Evolutionary conservation across 2,329 filamentous ascomycete genomes (phyloP).

Genomic region (Ophiostoma tasmaniense): DNA sequence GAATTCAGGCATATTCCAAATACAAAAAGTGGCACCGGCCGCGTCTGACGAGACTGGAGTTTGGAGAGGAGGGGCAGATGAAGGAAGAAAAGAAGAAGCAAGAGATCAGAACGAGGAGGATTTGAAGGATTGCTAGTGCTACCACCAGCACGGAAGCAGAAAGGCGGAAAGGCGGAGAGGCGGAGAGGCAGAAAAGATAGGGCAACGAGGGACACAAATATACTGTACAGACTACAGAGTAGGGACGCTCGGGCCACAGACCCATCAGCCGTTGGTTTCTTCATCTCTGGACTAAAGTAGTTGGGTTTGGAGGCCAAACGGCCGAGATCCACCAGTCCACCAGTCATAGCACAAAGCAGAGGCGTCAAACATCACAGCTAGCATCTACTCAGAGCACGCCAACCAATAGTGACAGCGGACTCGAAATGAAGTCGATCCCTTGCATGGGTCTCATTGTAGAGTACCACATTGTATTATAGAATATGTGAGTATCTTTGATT

Average conservation of each 20-base stretch:
- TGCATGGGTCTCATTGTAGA: not conserved
- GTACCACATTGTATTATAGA: too few species aligned
- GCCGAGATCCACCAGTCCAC: not conserved
- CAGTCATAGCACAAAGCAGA: too few species aligned
- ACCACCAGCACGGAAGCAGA: too few species aligned
- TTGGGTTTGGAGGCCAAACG: not conserved
- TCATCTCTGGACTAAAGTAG: not conserved
- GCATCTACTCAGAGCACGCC: not conserved
- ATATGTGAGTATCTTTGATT: too few species aligned
- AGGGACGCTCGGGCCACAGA: not conserved
- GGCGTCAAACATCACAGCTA: not conserved
- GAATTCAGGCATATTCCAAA: not conserved
- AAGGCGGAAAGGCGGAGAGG: not conserved
- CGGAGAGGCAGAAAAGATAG: not conserved
- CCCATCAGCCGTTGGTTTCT: not conserved
- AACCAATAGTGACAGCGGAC: not conserved
- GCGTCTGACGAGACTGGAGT: not conserved
- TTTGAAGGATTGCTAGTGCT: too few species aligned
- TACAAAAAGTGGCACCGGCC: not conserved
- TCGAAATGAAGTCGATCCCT: not conserved
- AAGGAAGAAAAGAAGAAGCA: not conserved
- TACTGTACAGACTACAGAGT: too few species aligned
- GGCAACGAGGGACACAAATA: too few species aligned
- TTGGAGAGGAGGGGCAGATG: not conserved
- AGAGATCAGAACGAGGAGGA: not conserved